Evolutionary conservation across 257 asterid species (phyloP).

Genomic region (Lavandula angustifolia): DNA sequence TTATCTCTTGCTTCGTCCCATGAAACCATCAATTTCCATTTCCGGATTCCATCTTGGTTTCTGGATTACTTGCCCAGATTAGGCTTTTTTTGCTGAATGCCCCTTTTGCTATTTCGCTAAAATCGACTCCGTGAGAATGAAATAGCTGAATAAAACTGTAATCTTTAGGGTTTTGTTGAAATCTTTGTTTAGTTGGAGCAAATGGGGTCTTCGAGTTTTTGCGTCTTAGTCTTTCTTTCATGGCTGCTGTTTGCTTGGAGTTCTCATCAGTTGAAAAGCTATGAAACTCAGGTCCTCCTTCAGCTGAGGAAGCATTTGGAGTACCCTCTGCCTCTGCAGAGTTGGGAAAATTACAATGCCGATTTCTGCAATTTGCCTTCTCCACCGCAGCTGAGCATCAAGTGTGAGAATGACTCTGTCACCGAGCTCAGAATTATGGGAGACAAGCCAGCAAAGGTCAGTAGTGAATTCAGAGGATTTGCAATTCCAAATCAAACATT

Average conservation of each 20-base stretch:
- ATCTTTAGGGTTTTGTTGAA: conserved; percentile 36
- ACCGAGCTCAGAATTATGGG: conserved; percentile 85
- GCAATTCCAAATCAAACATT: conserved; percentile 64
- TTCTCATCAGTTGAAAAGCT: conserved; percentile 60
- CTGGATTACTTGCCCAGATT: conserved; percentile 4
- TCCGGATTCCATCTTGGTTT: background rate
- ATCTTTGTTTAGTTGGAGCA: conserved; percentile 17
- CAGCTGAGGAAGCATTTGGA: conserved; percentile 90
- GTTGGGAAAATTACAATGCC: conserved; percentile 57
- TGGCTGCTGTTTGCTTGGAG: conserved; percentile 48
- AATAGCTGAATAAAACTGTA: conserved; percentile 7
- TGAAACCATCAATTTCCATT: background rate
- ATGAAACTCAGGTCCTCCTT: conserved; percentile 72
- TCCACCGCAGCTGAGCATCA: conserved; percentile 64
- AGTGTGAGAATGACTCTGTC: conserved; percentile 66
- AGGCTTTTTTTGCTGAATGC: conserved; percentile 9
- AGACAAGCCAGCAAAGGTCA: conserved; percentile 52
- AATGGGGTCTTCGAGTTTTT: conserved; percentile 47
- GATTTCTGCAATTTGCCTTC: conserved; percentile 64
- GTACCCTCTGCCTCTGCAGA: conserved; percentile 54
- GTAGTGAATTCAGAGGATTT: conserved; percentile 60
- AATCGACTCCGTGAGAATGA: conserved; percentile 13
- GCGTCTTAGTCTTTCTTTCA: conserved; percentile 43
- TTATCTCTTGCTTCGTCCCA: conserved; percentile 14
- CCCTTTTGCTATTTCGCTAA: background rate